Evolutionary conservation across 73 alveolate species (phyloP), one percentile per base, ranked within the genome.

Genomic region (Paramecium sexaurelia): DNA sequence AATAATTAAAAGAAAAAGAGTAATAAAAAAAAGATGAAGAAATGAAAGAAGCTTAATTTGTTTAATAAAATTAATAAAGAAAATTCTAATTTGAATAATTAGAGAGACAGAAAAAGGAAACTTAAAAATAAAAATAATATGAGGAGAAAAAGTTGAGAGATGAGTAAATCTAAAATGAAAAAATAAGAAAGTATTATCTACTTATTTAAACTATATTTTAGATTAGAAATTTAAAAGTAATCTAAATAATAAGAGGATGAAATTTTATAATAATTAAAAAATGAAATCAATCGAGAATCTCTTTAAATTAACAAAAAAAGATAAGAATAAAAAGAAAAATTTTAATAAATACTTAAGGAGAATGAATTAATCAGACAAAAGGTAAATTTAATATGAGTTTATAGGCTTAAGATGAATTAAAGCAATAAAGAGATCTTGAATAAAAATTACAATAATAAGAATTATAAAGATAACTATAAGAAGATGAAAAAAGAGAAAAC

Each of bases 101-200:
- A 4, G 90, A 78, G 45, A 26, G 41, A 26, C 10, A 10, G 6
- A 78, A 43, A 45, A 78, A 78, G 8, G 90, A 78, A 22, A 8
- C n/a, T 11, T 37, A 22, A 22, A 39, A 45, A 20, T 17, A 11
- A 15, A 78, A 78, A 43, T 43, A 78, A 45, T 78, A 15, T 37
- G 73, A 78, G 10, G 90, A 78, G 29, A 78, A 78, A 33, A 78
- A 78, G 29, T 78, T 41, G 41, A 78, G 90, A 20, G 90, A 78
- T 78, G 68, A 78, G 10, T 15, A 78, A 78, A 75, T 78, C 2
- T 15, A 78, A 10, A n/a, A 19, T 24, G 90, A 78, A 32, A 78
- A 45, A 43, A 7, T 24, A n/a, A 78, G 55, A 78, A 78, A 78
- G 90, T 71, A 71, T 5, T 5, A 3, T 7, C 5, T 6, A 3